phyloP scores from a whole-genome alignment of 2,329 filamentous ascomycete species.

The Aspergillus candidus region DNA sequence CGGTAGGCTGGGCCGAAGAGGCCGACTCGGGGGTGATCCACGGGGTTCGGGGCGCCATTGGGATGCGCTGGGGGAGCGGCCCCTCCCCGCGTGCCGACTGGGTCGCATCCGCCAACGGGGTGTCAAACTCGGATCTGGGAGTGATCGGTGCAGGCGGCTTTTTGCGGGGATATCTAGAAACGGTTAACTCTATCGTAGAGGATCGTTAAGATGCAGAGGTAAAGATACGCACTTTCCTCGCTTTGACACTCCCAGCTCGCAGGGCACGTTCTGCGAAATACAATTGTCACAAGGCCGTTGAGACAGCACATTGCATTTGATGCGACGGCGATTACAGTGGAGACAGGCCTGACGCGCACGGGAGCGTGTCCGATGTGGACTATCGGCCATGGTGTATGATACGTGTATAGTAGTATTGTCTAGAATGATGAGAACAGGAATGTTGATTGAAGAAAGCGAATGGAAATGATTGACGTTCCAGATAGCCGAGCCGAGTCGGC shows the following conservation, averaged over 20 bases:
- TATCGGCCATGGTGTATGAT: no score
- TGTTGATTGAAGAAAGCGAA: background rate
- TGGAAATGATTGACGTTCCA: background rate
- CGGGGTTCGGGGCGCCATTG: background rate
- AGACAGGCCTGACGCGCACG: slow-evolving; percentile 39
- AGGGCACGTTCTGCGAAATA: slow-evolving; percentile 29
- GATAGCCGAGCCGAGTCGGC: slow-evolving; percentile 3
- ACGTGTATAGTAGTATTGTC: background rate
- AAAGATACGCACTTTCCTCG: slow-evolving; percentile 37
- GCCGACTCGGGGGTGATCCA: slow-evolving; percentile 1
- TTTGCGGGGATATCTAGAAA: slow-evolving; percentile 17
- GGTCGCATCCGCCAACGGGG: background rate
- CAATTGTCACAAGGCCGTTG: slow-evolving; percentile 42
- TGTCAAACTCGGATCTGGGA: background rate
- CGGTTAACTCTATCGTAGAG: background rate
- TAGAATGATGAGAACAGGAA: background rate
- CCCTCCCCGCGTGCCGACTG: background rate
- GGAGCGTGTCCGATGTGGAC: no score
- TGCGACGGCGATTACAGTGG: slow-evolving; percentile 41
- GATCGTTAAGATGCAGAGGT: background rate
- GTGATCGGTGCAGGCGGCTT: slow-evolving; percentile 6
- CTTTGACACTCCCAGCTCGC: slow-evolving; percentile 39
- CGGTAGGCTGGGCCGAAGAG: slow-evolving; percentile 19
- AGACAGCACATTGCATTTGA: slow-evolving; percentile 44
- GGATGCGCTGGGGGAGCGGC: background rate